These are phyloP conservation scores for Cercospora citrullina DNA, from an alignment of 2,329 filamentous ascomycete genomes.

Conservation along the genomic window DNA sequence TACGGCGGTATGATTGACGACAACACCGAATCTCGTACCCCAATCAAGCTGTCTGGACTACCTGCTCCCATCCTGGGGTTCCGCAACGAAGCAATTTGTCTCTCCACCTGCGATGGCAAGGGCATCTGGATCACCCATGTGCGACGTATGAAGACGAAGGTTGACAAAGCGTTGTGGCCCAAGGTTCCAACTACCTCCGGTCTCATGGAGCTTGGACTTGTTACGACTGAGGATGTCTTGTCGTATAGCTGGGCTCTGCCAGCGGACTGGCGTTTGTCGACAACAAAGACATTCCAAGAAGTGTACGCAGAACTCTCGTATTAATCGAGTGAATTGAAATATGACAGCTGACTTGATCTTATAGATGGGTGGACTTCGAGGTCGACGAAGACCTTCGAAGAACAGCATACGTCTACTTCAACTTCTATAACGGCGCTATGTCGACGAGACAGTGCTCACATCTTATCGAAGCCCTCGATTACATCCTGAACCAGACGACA, in stretches of 20 bases:
- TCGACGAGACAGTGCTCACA: slow-evolving; percentile 43
- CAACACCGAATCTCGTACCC: slow-evolving; percentile 20
- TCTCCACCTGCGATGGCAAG: slow-evolving; percentile 43
- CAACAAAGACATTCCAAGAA: slow-evolving; percentile 42
- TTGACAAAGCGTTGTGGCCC: slow-evolving; percentile 44
- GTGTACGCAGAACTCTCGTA: slow-evolving; percentile 20
- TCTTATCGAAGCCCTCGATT: slow-evolving; percentile 42
- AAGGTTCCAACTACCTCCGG: slow-evolving; percentile 44
- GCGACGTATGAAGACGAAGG: slow-evolving; percentile 43
- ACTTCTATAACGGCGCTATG: slow-evolving; percentile 51
- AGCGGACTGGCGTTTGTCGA: slow-evolving; percentile 36
- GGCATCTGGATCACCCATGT: slow-evolving; percentile 48
- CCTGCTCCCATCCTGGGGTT: slow-evolving; percentile 40
- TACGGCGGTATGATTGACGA: slow-evolving; percentile 48
- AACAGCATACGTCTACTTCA: slow-evolving; percentile 46
- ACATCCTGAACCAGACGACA: slow-evolving; percentile 38
- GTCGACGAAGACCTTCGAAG: slow-evolving; percentile 33
- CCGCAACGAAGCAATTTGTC: slow-evolving; percentile 40
- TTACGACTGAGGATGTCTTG: slow-evolving; percentile 28
- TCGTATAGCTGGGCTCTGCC: slow-evolving; percentile 24
- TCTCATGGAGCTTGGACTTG: slow-evolving; percentile 40
- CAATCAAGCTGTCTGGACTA: slow-evolving; percentile 20
- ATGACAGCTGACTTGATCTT: background rate
- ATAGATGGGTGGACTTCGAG: slow-evolving; percentile 41
- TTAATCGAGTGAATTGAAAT: background rate